Percentiles rank a stretch among this genome's conserved stretches.
These are phyloP conservation scores for Flaveria robusta DNA, from an alignment of 129 eudicot genomes.

Conservation along the genomic window DNA sequence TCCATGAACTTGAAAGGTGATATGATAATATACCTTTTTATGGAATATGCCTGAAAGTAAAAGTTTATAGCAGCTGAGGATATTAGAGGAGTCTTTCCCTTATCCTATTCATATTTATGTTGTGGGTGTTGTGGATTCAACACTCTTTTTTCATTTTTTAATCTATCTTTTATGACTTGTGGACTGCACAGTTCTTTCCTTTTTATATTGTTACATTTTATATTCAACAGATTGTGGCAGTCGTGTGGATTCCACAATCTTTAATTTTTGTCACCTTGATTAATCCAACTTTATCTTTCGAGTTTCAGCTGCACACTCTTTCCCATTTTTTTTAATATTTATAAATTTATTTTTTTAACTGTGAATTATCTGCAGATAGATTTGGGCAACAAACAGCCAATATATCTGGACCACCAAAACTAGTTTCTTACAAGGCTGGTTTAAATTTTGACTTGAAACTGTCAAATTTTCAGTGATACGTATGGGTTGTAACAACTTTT, in stretches of 20 bases:
- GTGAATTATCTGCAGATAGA: slow-evolving; percentile 4
- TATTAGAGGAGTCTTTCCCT: slow-evolving; percentile 3
- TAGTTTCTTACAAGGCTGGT: neutral
- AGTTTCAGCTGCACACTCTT: slow-evolving; percentile 23
- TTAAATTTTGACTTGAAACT: neutral
- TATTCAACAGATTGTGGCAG: slow-evolving; percentile 14
- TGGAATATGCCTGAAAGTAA: neutral
- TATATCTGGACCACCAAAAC: neutral
- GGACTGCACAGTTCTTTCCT: neutral
- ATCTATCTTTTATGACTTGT: neutral
- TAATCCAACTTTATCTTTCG: slow-evolving; percentile 30
- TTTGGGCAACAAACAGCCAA: slow-evolving; percentile 19
- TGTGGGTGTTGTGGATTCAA: slow-evolving; percentile 9
- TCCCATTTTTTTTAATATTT: neutral
- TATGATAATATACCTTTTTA: slow-evolving; percentile 1
- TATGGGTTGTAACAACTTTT: neutral
- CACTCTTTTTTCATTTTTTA: neutral
- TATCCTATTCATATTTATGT: neutral
- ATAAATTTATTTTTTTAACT: neutral
- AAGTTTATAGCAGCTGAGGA: neutral
- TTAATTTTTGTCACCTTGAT: neutral
- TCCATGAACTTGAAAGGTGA: neutral
- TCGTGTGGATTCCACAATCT: slow-evolving; percentile 31
- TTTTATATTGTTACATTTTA: neutral
- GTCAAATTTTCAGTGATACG: neutral